Evolutionary conservation across 495 filamentous ascomycete species (phyloP), one percentile per base, ranked within the genome.

Genomic region (Penicillium arizonense): DNA sequence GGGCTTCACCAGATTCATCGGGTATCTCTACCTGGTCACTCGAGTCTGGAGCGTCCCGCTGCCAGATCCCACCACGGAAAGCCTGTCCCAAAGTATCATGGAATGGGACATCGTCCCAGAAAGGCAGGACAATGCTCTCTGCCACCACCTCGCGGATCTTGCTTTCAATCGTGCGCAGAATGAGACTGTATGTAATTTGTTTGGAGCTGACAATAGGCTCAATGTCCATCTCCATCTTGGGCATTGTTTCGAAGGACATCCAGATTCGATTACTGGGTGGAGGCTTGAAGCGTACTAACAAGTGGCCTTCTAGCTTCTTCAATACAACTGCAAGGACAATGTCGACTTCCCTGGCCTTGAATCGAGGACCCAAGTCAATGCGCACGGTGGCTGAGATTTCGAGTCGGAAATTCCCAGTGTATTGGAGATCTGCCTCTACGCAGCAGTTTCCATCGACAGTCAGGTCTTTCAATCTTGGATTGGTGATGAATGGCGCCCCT

Each of bases 71-170:
- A 13, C 91, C 94, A 53, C 94, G 81, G 77, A 90, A 91, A 23
- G 72, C 67, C 61, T 96, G 89, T 39, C 80, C 70, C 32, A 82
- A 71, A 5, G 90, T 96, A 56, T 88, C 82, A 60, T 87, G 84
- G 71, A 97, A 97, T 4, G 94, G 90, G 2, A 86, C 81, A 67
- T 98, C 94, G 52, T 98, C 94, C 90, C 92, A 97, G 62, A 95
- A 90, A 1, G 95, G 95, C 41, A 87, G 74, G n/a, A 98, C 94
- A 8, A 97, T 67, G 13, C 91, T 96, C 70, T 98, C 94, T 2
- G 84, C 89, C 46, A 98, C 77, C 35, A 97, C 90, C 67, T 96
- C 91, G 50, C 92, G 85, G 63, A 98, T 96, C 21, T 92, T 78
- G 57, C 87, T 96, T 68, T 97, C 94, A 53, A 98, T 98, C 43